Evolutionary conservation across 306 rosid genomes (phyloP).

Genomic region (Vachellia collinsii): DNA sequence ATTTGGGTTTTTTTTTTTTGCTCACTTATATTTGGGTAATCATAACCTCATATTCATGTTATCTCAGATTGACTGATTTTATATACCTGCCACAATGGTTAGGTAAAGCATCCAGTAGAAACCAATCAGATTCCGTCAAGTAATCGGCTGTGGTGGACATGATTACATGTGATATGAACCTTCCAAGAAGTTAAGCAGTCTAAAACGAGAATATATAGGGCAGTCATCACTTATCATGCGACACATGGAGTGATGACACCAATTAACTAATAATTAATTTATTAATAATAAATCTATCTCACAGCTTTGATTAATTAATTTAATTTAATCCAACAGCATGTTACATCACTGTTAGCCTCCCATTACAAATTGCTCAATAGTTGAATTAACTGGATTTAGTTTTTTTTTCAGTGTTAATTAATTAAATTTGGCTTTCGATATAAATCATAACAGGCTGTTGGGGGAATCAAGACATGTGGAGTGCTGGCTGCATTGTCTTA

Average conservation of each 20-base stretch:
- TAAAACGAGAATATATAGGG: neutral
- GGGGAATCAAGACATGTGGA: slow-evolving; percentile 65
- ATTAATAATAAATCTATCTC: neutral
- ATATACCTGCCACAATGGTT: neutral
- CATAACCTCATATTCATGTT: neutral
- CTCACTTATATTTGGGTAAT: neutral
- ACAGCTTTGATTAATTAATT: slow-evolving; percentile 1
- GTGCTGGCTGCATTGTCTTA: slow-evolving; percentile 28
- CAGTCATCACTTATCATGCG: neutral
- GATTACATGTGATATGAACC: neutral
- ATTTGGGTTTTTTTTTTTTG: no score
- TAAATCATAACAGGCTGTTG: slow-evolving; percentile 54
- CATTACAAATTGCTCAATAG: neutral
- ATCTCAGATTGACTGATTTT: neutral
- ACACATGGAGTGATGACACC: neutral
- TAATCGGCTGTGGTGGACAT: neutral
- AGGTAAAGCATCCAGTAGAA: neutral
- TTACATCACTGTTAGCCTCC: slow-evolving; percentile 6
- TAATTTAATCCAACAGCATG: slow-evolving; percentile 33
- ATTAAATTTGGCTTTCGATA: slow-evolving; percentile 37
- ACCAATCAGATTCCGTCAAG: slow-evolving; percentile 8
- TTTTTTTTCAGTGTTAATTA: slow-evolving; percentile 10
- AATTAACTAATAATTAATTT: neutral
- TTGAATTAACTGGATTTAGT: neutral
- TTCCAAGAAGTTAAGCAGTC: slow-evolving; percentile 27